phyloP scores from a whole-genome alignment of 2,329 filamentous ascomycete species.

The Mycosphaerella arachidis region DNA sequence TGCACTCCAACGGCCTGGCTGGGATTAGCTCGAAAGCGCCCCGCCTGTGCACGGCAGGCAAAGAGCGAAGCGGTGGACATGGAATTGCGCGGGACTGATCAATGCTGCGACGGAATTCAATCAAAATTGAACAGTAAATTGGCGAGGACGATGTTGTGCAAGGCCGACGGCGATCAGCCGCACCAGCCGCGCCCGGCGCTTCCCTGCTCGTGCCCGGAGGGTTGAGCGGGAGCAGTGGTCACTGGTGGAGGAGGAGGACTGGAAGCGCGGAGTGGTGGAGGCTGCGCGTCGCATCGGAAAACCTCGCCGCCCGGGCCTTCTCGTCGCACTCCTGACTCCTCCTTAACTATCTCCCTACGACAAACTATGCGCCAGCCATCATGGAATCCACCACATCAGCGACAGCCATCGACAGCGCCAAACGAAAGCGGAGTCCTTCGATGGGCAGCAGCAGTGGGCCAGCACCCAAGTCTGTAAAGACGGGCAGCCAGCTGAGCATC shows the following conservation, averaged over 20 bases:
- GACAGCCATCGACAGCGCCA: constrained; percentile 26
- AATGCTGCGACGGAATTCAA: neutral
- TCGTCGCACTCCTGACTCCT: constrained; percentile 6
- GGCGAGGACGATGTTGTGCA: neutral
- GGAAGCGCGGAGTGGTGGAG: neutral
- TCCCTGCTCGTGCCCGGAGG: neutral
- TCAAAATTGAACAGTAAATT: neutral
- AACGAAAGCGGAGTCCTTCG: constrained; percentile 45
- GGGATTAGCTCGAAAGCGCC: too few species aligned
- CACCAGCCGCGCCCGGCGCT: too few species aligned
- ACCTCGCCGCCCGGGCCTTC: neutral
- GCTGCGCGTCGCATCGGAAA: too few species aligned
- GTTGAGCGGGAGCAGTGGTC: neutral
- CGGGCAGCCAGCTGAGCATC: constrained; percentile 59
- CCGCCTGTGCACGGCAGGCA: neutral
- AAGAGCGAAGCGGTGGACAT: neutral
- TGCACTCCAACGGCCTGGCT: neutral
- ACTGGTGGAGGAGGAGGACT: neutral
- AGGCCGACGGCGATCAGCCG: neutral
- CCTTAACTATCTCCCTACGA: constrained; percentile 1
- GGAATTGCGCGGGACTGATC: neutral
- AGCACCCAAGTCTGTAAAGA: constrained; percentile 40
- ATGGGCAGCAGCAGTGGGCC: constrained; percentile 14
- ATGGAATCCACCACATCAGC: constrained; percentile 8
- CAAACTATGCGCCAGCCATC: constrained; percentile 5